Base-by-base conservation (phyloP, 768 basidiomycete species). In the Pulveroboletus frians region DNA sequence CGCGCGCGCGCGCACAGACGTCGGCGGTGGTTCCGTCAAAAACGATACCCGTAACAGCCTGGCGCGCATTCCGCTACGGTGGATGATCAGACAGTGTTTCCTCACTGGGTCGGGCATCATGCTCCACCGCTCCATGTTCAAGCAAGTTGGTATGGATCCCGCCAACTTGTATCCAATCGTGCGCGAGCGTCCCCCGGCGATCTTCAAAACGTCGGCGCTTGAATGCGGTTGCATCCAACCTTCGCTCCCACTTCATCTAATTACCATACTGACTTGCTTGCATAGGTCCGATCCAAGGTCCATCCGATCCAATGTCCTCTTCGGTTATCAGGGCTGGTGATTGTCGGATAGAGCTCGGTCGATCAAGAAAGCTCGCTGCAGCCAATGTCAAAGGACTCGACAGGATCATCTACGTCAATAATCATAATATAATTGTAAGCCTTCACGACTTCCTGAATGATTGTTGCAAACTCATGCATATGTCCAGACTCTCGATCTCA, bases 341-440 rank as follows among this genome's bases (percentile, higher is more conserved):
- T 57, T 89, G 89, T 3, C 67, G 65, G 23, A 87, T 88, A 6
- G 70, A 77, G 31, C 75, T 90, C 32, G 85, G 88, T 17, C 69
- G 71, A 46, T 75, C 84, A 5, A 87, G 84, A 17, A 92, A 88
- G 69, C 78, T 93, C 37, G 80, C 81, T 52, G 76, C 77, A 47
- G 77, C 67, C 68, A 88, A 84, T 69, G 46, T 63, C 48, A 65
- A 60, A 40, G 62, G 62, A 18, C 57, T 57, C 14, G 87, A 78
- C 67, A 94, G 88, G 74, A 71, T 96, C 53, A 77, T 89, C 14
- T 96, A 97, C 57, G 76, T 85, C 3, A 92, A 88, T 61, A 91
- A 91, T 35, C 83, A 84, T 68, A 80, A 81, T 9, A 83, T 96
- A 43, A 81, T 95, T 59, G 92, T 95, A 63, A 60, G 93, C 76